These are phyloP conservation scores for Piloderma croceum DNA, from an alignment of 768 basidiomycete species.

Conservation along the genomic window DNA sequence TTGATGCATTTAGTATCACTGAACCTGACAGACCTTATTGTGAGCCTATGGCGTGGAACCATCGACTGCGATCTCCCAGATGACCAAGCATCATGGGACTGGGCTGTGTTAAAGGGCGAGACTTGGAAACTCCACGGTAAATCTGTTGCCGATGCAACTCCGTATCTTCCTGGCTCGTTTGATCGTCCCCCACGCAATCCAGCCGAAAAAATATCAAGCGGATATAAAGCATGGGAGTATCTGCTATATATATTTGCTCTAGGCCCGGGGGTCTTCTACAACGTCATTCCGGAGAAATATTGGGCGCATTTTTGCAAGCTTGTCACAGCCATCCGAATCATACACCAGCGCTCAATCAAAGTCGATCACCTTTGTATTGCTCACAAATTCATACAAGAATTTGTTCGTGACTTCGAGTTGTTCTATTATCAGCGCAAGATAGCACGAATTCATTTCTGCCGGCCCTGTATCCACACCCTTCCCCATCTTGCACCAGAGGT, in stretches of 20 bases:
- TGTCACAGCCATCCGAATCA: conserved; percentile 16
- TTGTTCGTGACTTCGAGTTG: conserved; percentile 23
- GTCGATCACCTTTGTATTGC: too few species aligned
- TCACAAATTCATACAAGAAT: conserved; percentile 13
- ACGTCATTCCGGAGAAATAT: conserved; percentile 17
- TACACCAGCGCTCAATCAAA: conserved; percentile 13
- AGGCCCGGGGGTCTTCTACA: conserved; percentile 20
- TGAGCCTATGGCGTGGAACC: conserved; percentile 19
- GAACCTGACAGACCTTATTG: conserved; percentile 11
- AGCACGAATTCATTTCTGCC: conserved; percentile 25
- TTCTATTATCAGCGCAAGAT: conserved; percentile 21
- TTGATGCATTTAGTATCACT: conserved; percentile 16
- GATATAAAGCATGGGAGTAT: conserved; percentile 16
- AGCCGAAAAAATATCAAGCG: conserved; percentile 19
- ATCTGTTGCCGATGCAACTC: conserved; percentile 5
- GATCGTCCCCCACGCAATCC: conserved; percentile 20
- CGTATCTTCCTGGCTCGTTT: conserved; percentile 14
- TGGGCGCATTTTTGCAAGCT: conserved; percentile 24
- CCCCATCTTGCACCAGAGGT: conserved; percentile 21
- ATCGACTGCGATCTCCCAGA: conserved; percentile 20
- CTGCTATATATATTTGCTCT: conserved; percentile 10
- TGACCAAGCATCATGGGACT: conserved; percentile 24
- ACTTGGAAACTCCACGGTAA: conserved; percentile 17
- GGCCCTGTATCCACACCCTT: conserved; percentile 23
- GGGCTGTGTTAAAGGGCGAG: conserved; percentile 19